These are phyloP conservation scores for Trichothecium sympodiale DNA, from an alignment of 2,329 filamentous ascomycete genomes.

Conservation along the genomic window DNA sequence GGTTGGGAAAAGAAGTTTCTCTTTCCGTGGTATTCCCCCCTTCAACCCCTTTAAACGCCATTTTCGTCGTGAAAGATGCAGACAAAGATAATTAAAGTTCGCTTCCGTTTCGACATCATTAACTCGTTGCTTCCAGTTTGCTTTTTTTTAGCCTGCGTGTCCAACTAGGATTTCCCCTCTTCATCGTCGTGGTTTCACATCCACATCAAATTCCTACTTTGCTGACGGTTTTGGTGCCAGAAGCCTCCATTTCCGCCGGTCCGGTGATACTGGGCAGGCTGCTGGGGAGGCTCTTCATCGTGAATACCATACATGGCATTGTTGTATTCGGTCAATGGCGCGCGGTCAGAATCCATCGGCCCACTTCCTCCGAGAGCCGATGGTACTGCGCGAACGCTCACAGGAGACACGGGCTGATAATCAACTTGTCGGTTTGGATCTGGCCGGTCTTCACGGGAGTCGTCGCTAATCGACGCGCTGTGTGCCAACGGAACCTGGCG, in stretches of 20 bases:
- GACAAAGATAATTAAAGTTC: too few species aligned
- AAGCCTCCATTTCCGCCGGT: constrained; percentile 4
- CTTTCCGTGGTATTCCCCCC: too few species aligned
- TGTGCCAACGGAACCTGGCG: constrained; percentile 6
- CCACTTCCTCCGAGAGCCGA: constrained; percentile 1
- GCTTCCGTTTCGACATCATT: too few species aligned
- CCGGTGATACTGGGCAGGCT: neutral
- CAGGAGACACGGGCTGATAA: neutral
- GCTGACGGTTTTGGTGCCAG: constrained; percentile 10
- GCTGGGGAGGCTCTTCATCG: constrained; percentile 2
- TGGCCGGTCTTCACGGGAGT: neutral
- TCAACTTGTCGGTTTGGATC: neutral
- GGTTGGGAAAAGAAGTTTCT: too few species aligned
- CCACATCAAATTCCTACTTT: constrained; percentile 9
- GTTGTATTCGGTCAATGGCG: constrained; percentile 5
- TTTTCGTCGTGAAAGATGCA: too few species aligned
- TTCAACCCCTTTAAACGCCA: too few species aligned
- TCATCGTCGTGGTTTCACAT: constrained; percentile 5
- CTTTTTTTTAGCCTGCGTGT: too few species aligned
- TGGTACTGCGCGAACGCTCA: too few species aligned
- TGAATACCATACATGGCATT: constrained; percentile 3
- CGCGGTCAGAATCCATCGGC: constrained; percentile 5
- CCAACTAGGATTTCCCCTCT: neutral
- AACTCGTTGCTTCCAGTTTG: too few species aligned
- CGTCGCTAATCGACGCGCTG: constrained; percentile 1